Evolutionary conservation across 2,329 filamentous ascomycete species (phyloP).

Genomic region (Pseudohalonectria lignicola): DNA sequence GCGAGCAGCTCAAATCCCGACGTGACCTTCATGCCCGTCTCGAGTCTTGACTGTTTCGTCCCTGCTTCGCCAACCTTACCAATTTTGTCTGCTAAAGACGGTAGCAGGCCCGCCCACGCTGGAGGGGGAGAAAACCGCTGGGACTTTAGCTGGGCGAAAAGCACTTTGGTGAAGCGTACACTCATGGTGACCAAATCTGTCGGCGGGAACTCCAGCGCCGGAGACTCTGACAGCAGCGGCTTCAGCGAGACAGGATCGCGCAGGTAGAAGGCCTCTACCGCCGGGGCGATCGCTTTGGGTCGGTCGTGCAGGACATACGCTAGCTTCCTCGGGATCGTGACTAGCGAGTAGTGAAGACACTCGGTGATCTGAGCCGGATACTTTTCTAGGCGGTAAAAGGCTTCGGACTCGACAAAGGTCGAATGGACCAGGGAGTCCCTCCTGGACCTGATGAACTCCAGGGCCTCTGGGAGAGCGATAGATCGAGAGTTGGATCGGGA

Average conservation of each 20-base stretch:
- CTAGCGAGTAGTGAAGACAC: constrained; percentile 64
- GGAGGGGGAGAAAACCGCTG: constrained; percentile 66
- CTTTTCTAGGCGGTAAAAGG: constrained; percentile 77
- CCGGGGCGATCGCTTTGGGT: constrained; percentile 68
- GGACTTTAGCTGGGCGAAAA: constrained; percentile 82
- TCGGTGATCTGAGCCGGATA: constrained; percentile 68
- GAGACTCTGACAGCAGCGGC: constrained; percentile 45
- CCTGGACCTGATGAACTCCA: constrained; percentile 44
- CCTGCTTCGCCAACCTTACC: constrained; percentile 11
- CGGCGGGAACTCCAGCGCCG: constrained; percentile 54
- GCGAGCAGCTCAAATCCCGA: constrained; percentile 87
- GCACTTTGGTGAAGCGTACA: constrained; percentile 73
- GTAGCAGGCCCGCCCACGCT: constrained; percentile 30
- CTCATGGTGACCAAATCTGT: constrained; percentile 70
- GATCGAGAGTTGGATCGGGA: constrained; percentile 19
- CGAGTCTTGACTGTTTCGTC: constrained; percentile 29
- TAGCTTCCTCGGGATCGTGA: constrained; percentile 70
- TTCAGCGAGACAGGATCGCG: constrained; percentile 70
- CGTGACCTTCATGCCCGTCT: constrained; percentile 80
- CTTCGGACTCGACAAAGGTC: constrained; percentile 68
- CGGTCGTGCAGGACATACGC: constrained; percentile 68
- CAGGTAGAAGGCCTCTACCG: constrained; percentile 85
- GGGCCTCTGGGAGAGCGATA: constrained; percentile 55
- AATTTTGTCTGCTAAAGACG: constrained; percentile 3
- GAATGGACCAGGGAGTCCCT: constrained; percentile 57